phyloP scores from a whole-genome alignment of 2,329 filamentous ascomycete species.

The Cladosporium sp. region DNA sequence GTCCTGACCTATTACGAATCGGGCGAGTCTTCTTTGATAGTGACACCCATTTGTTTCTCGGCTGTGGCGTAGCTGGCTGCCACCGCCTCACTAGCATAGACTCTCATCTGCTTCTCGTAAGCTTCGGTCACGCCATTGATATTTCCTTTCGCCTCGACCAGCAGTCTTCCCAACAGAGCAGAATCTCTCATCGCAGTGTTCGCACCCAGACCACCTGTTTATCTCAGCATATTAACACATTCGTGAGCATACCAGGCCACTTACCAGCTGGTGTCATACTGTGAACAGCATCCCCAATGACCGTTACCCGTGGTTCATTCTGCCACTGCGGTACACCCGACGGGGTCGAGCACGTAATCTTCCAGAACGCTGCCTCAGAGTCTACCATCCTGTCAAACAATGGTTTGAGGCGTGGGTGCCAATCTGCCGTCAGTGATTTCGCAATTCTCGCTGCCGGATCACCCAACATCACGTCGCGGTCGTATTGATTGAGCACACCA shows the following conservation, averaged over 20 bases:
- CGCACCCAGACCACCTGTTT: constrained; percentile 49
- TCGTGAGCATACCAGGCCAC: background rate
- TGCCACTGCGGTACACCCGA: constrained; percentile 57
- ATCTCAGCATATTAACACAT: background rate
- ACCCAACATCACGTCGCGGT: constrained; percentile 59
- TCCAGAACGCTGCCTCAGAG: constrained; percentile 60
- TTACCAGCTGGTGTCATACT: constrained; percentile 50
- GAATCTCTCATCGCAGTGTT: constrained; percentile 56
- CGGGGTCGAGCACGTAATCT: constrained; percentile 60
- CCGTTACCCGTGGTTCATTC: constrained; percentile 55
- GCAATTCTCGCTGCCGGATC: constrained; percentile 55
- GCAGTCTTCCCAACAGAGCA: constrained; percentile 49
- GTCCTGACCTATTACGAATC: too few species aligned
- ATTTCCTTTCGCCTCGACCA: constrained; percentile 51
- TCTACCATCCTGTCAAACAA: constrained; percentile 57
- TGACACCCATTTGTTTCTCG: constrained; percentile 34
- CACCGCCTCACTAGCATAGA: constrained; percentile 56
- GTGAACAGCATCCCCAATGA: constrained; percentile 57
- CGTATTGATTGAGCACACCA: constrained; percentile 55
- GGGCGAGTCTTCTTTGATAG: background rate
- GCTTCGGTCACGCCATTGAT: constrained; percentile 33
- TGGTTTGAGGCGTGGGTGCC: constrained; percentile 54
- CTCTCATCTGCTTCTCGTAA: constrained; percentile 39
- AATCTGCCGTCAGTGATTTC: constrained; percentile 50
- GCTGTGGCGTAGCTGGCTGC: constrained; percentile 50